Evolutionary conservation across 768 basidiomycete genomes (phyloP).

Genomic region (Lentinula detonsa): DNA sequence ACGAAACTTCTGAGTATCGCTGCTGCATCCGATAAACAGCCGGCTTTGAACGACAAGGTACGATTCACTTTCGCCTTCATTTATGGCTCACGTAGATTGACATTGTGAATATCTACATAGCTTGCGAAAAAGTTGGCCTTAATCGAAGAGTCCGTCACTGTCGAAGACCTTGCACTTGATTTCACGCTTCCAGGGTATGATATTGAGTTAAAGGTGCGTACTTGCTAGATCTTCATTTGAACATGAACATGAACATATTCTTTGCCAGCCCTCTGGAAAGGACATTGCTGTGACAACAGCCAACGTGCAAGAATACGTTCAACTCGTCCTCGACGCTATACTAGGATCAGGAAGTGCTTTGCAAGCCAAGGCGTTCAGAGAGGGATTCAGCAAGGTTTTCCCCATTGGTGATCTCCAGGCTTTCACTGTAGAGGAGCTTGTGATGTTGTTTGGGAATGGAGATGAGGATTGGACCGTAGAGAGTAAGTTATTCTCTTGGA

Average conservation of each 20-base stretch:
- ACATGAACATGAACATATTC: background rate
- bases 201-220: constrained; percentile 77
- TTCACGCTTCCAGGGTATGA: constrained; percentile 97
- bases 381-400: constrained; percentile 96
- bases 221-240: no score
- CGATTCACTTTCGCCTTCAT: background rate
- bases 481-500: constrained; percentile 48
- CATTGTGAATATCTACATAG: constrained; percentile 19
- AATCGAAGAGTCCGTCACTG: constrained; percentile 49
- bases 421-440: constrained; percentile 93
- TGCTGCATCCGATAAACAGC: constrained; percentile 20
- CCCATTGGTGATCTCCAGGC: constrained; percentile 85
- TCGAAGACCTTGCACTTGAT: constrained; percentile 90
- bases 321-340: constrained; percentile 83
- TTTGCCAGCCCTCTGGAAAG: constrained; percentile 64
- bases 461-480: constrained; percentile 97
- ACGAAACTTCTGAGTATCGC: constrained; percentile 71
- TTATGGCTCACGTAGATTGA: background rate
- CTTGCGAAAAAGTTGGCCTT: constrained; percentile 50
- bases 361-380: constrained; percentile 88
- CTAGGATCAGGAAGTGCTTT: constrained; percentile 72
- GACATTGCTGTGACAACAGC: constrained; percentile 77
- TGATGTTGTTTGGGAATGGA: constrained; percentile 90
- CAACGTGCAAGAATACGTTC: constrained; percentile 87
- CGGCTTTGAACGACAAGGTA: constrained; percentile 49